Evolutionary conservation across 2,329 filamentous ascomycete genomes (phyloP), one percentile per base, ranked within the genome.

Genomic region (Tolypocladium inflatum): DNA sequence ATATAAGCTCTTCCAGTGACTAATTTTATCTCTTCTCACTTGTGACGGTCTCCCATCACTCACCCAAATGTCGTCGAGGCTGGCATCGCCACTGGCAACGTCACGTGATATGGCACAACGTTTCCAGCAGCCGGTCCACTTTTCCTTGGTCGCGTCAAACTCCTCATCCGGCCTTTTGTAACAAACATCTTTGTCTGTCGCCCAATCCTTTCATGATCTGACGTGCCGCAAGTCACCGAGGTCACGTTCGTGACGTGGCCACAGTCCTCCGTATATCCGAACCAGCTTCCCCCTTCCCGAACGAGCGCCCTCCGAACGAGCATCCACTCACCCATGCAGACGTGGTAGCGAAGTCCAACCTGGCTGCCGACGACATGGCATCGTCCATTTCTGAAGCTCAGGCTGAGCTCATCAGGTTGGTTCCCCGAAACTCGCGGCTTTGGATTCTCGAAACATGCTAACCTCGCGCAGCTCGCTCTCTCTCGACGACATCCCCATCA

Each of bases 401-500:
- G 71, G 76, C 78, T 61, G 82, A 84, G 75, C 77, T 85, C 57
- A 81, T 84, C 65, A 81, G 74, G 82, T 84, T 70, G 55, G 74
- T 62, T 39, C 54, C n/a, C 15, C 9, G 26, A 17, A 30, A 33
- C 9, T 38, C 19, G 26, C 43, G 15, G 30, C 21, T 21, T 39
- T n/a, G 17, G 2, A 3, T n/a, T 17, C 6, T 39, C 8, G 19
- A 26, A 48, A 52, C 19, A 54, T 35, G 39, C 39, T 8, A 37
- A 21, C 19, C 9, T 33, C 17, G 56, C 58, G 21, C 68, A 95
- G 91, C 71, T 87, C 89, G 55, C 80, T 96, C 60, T 78, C 84
- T 23, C 84, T 88, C 63, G 90, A 93, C 66, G 90, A 94, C 62
- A 91, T 97, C 59, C 94, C 94, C n/a, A 91, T 92, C 68, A 97